phyloP scores from a whole-genome alignment of 257 asterid genomes.

The Ilex aquifolium region DNA sequence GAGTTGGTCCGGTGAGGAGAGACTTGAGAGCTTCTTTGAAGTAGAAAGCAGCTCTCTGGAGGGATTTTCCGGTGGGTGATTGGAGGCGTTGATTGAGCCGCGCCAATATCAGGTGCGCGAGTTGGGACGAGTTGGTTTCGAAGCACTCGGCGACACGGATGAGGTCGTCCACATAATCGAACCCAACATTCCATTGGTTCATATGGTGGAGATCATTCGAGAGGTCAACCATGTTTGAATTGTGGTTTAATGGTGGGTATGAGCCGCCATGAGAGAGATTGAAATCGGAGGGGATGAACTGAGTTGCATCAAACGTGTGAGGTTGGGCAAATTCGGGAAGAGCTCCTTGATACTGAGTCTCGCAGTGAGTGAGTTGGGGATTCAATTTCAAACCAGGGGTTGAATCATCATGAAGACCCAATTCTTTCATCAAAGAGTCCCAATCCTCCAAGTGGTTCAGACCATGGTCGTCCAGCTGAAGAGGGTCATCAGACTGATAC shows the following conservation, averaged over 20 bases:
- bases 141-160: slow-evolving; percentile 83
- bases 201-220: slow-evolving; percentile 16
- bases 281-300: slow-evolving; percentile 37
- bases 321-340: slow-evolving; percentile 40
- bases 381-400: slow-evolving; percentile 1
- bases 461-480: slow-evolving; percentile 73
- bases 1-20: slow-evolving; percentile 48
- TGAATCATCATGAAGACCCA: slow-evolving; percentile 66
- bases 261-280: slow-evolving; percentile 39
- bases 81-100: slow-evolving; percentile 76
- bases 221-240: slow-evolving; percentile 22
- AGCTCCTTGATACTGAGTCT: slow-evolving; percentile 17
- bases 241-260: slow-evolving; percentile 20
- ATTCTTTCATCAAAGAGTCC: slow-evolving; percentile 83
- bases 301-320: slow-evolving; percentile 41
- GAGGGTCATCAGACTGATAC: slow-evolving; percentile 31
- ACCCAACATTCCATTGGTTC: slow-evolving; percentile 41
- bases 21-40: slow-evolving; percentile 92
- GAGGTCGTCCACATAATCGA: slow-evolving; percentile 72
- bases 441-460: slow-evolving; percentile 62
- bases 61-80: slow-evolving; percentile 61
- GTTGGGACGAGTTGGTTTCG: slow-evolving; percentile 75
- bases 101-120: slow-evolving; percentile 63
- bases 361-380: slow-evolving; percentile 17
- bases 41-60: slow-evolving; percentile 83